These are phyloP conservation scores for Medicago truncatula DNA, from an alignment of 306 rosid species.

Conservation along the genomic window DNA sequence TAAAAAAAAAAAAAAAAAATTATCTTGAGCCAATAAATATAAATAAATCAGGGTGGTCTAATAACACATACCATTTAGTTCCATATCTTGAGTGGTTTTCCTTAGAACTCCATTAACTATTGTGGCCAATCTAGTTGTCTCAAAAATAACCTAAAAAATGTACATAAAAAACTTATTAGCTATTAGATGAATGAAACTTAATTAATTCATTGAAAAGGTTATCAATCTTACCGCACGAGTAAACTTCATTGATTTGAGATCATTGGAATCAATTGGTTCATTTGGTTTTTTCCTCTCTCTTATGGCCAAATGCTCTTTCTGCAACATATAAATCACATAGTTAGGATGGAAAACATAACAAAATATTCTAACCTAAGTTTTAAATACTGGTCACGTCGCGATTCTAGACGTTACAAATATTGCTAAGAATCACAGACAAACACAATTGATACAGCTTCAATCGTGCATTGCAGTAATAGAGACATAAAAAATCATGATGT, in stretches of 20 bases:
- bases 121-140: slow-evolving; percentile 97
- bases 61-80: slow-evolving; percentile 74
- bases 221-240: slow-evolving; percentile 84
- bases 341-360: background rate
- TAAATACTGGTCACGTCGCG: background rate
- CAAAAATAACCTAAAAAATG: slow-evolving; percentile 79
- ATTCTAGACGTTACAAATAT: background rate
- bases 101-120: slow-evolving; percentile 94
- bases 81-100: slow-evolving; percentile 92
- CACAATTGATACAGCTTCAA: background rate
- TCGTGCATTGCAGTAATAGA: background rate
- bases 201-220: slow-evolving; percentile 3
- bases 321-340: slow-evolving; percentile 19
- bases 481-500: background rate
- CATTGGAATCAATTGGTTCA: slow-evolving; percentile 74
- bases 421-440: too few relatives aligned
- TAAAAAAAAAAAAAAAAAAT: slow-evolving; percentile 24
- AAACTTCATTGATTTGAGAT: slow-evolving; percentile 82
- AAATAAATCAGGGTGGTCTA: slow-evolving; percentile 20
- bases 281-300: slow-evolving; percentile 70
- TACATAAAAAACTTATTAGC: background rate
- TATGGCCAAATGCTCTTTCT: slow-evolving; percentile 88
- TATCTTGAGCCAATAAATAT: slow-evolving; percentile 57
- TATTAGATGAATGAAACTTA: slow-evolving; percentile 7
- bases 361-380: background rate